Evolutionary conservation across 2,329 filamentous ascomycete species (phyloP).

Genomic region (Colletotrichum zoysiae): DNA sequence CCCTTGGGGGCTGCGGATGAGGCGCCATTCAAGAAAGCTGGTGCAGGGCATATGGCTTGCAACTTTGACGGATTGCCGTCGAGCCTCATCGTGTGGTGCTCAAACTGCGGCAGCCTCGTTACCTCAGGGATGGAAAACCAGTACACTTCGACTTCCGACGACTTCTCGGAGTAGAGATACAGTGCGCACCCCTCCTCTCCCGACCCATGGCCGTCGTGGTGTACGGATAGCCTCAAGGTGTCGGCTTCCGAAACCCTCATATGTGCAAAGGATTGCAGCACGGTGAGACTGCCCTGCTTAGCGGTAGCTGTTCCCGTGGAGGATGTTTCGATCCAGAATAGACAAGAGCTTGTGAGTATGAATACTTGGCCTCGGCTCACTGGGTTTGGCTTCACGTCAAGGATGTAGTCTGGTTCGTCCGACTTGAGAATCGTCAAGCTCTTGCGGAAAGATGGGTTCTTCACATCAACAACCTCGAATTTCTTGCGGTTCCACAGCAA

Average conservation of each 20-base stretch:
- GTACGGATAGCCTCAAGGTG: slow-evolving; percentile 56
- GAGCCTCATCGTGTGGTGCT: slow-evolving; percentile 50
- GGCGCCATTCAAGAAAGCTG: slow-evolving; percentile 19
- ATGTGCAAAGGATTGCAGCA: slow-evolving; percentile 61
- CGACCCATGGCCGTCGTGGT: slow-evolving; percentile 43
- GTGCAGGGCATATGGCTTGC: slow-evolving; percentile 33
- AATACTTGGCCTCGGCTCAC: slow-evolving; percentile 63
- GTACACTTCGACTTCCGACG: slow-evolving; percentile 51
- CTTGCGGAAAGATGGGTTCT: slow-evolving; percentile 45
- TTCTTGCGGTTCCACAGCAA: slow-evolving; percentile 54
- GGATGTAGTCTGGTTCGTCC: slow-evolving; percentile 56
- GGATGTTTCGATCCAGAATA: slow-evolving; percentile 63
- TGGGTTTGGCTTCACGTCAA: slow-evolving; percentile 67
- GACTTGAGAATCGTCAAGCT: slow-evolving; percentile 47
- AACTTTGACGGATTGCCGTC: slow-evolving; percentile 10
- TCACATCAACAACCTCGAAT: slow-evolving; percentile 54
- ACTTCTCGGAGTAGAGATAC: slow-evolving; percentile 50
- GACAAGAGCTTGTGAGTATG: slow-evolving; percentile 66
- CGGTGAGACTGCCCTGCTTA: slow-evolving; percentile 41
- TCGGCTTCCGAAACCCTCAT: slow-evolving; percentile 54
- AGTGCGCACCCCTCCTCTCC: slow-evolving; percentile 47
- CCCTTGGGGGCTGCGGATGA: slow-evolving; percentile 14
- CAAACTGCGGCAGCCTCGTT: slow-evolving; percentile 51
- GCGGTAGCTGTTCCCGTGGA: slow-evolving; percentile 28
- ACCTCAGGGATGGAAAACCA: slow-evolving; percentile 50